Evolutionary conservation across 73 alveolate genomes (phyloP), one percentile per base, ranked within the genome.

Genomic region (Paramecium octaurelia): DNA sequence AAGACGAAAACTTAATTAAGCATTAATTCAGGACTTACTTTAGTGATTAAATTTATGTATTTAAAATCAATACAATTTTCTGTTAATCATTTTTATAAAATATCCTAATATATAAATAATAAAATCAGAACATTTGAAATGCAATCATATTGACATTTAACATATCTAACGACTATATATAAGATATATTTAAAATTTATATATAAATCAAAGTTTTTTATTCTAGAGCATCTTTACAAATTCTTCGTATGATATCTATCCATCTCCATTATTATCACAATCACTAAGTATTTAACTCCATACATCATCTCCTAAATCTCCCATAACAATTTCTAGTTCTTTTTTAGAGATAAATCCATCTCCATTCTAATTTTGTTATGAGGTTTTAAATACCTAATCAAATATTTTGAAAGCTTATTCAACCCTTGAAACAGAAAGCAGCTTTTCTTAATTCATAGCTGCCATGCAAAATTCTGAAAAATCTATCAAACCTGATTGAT

Each of bases 181-280:
- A 40, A 40, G 48, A 40, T 40, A 8, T 7, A n/a, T 54, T 6
- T 54, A n/a, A 18, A 54, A 54, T 54, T n/a, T 54, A 54, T 18
- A 54, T 54, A 54, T 27, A 64, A 73, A 73, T 73, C 87, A 73
- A 36, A 73, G 87, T 73, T 73, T 73, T 73, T 73, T 73, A 73
- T 73, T 73, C 87, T 73, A 36, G 18, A 80, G 57, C 91, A 80
- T 80, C 46, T 44, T 80, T 21, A 48, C 75, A 80, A 92, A 92
- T 58, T 92, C 95, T 35, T 85, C 94, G 89, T 85, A 86, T 38
- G 90, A 92, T 48, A 93, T 92, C 86, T 92, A 77, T 58, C 96
- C 96, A 76, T 93, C 96, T 8, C 92, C 92, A 92, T 93, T 93
- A 60, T 80, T 21, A 24, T 93, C 96, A 44, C 95, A 92, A 58